Conservation (phyloP, 1,284 basidiomycete species). For the Sanguinoderma infundibulare region DNA sequence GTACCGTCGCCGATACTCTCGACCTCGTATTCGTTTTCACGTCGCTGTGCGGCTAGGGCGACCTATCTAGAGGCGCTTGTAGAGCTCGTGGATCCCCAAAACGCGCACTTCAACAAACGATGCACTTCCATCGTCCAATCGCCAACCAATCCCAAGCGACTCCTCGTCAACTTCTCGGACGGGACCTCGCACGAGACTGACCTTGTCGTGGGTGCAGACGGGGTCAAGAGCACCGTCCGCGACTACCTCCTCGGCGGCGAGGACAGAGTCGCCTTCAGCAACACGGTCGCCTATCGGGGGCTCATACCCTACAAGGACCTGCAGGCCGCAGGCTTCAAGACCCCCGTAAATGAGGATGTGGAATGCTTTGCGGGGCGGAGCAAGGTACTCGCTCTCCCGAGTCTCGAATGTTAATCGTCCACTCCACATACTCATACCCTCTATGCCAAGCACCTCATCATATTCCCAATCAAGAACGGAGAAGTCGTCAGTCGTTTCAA, state of each 20-base stretch:
- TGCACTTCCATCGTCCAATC: constrained; percentile 41
- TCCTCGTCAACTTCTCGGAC: constrained; percentile 49
- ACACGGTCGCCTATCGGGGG: constrained; percentile 52
- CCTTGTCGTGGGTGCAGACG: constrained; percentile 59
- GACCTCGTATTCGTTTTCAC: neutral
- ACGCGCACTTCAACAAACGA: constrained; percentile 55
- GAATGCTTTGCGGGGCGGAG: constrained; percentile 45
- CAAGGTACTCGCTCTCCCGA: constrained; percentile 39
- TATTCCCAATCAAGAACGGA: constrained; percentile 54
- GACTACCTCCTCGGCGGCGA: constrained; percentile 23
- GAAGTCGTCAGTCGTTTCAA: constrained; percentile 38
- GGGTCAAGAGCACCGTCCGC: constrained; percentile 52
- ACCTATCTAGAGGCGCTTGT: constrained; percentile 54
- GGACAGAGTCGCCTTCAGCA: constrained; percentile 44
- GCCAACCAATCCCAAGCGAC: constrained; percentile 30
- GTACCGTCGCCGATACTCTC: constrained; percentile 22
- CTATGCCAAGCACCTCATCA: constrained; percentile 53
- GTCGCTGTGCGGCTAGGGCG: constrained; percentile 45
- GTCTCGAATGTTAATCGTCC: neutral
- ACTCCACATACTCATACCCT: neutral
- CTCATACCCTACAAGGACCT: constrained; percentile 46
- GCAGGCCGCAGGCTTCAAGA: constrained; percentile 46
- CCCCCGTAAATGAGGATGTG: constrained; percentile 39
- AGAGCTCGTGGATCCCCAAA: constrained; percentile 44
- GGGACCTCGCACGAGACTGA: constrained; percentile 51